phyloP scores from a whole-genome alignment of 129 eudicot species.

The Pulicaria dysenterica region DNA sequence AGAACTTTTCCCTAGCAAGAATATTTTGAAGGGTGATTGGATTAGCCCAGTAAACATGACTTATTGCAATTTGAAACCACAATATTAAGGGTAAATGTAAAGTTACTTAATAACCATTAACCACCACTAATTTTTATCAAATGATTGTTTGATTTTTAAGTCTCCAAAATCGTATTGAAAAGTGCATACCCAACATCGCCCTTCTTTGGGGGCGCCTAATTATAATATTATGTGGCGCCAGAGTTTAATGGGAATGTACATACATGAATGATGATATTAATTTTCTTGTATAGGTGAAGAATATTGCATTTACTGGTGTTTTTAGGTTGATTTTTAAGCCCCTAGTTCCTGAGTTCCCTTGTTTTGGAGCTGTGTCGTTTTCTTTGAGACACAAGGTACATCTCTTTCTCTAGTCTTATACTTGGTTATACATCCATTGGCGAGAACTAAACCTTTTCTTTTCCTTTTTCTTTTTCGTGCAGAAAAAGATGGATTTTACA shows the following conservation, averaged over 20 bases:
- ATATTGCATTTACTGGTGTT: conserved; percentile 86
- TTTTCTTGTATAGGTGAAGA: conserved; percentile 62
- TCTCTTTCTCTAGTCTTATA: conserved; percentile 22
- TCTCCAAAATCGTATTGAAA: neutral
- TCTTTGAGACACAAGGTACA: conserved; percentile 80
- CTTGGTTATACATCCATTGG: conserved; percentile 1
- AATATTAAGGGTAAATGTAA: neutral
- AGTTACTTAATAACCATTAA: neutral
- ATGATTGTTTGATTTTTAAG: neutral
- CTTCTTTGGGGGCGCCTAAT: neutral
- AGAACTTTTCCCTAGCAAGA: conserved; percentile 4
- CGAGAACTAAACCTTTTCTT: neutral
- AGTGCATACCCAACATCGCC: neutral
- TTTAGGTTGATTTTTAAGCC: conserved; percentile 96
- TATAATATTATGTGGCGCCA: conserved; percentile 1
- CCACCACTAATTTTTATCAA: neutral
- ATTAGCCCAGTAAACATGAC: neutral
- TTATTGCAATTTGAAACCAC: neutral
- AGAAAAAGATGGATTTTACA: conserved; percentile 90
- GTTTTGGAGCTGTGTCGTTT: conserved; percentile 90
- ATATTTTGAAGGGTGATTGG: neutral
- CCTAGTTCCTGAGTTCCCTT: conserved; percentile 82
- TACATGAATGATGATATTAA: conserved; percentile 15
- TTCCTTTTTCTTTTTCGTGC: conserved; percentile 28
- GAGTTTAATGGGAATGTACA: neutral